Evolutionary conservation across 208 protist genomes (phyloP).

Genomic region (Balamuthia mandrillaris): DNA sequence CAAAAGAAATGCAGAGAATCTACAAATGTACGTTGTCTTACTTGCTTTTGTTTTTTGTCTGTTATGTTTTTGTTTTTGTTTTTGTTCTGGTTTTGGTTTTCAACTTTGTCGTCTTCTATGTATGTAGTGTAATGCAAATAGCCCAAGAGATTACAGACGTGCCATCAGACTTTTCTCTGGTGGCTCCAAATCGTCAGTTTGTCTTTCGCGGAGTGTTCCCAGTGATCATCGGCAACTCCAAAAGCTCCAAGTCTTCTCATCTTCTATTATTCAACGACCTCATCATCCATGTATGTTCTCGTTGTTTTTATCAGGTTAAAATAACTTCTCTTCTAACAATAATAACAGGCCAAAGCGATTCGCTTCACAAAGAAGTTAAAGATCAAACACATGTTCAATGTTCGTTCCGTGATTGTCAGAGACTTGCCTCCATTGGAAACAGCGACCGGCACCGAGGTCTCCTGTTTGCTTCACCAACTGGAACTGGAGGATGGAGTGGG

Average conservation of each 20-base stretch:
- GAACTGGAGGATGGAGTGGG: constrained; percentile 15
- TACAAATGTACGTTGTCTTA: not conserved
- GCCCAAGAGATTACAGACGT: not conserved
- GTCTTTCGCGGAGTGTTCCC: not conserved
- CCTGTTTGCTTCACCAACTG: no score
- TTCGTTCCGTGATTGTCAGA: no score
- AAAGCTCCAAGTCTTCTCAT: not conserved
- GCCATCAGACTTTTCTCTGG: not conserved
- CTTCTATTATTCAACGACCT: constrained; percentile 4
- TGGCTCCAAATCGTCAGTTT: not conserved
- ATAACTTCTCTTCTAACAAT: no score
- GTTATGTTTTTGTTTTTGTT: not conserved
- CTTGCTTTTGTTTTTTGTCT: not conserved
- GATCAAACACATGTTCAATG: no score
- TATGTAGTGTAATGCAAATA: not conserved
- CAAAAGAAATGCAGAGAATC: not conserved
- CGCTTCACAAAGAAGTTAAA: no score
- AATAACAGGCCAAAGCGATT: no score
- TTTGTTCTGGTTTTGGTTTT: no score
- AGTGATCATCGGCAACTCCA: not conserved
- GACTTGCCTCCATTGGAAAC: no score
- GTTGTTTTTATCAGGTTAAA: no score
- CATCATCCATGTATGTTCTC: not conserved
- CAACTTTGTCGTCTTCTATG: not conserved
- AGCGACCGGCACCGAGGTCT: no score